A percentile compares a stretch with the other conserved stretches of the same genome.
Evolutionary conservation across 1,284 basidiomycete genomes (phyloP).

Genomic region (Heliocybe sulcata): DNA sequence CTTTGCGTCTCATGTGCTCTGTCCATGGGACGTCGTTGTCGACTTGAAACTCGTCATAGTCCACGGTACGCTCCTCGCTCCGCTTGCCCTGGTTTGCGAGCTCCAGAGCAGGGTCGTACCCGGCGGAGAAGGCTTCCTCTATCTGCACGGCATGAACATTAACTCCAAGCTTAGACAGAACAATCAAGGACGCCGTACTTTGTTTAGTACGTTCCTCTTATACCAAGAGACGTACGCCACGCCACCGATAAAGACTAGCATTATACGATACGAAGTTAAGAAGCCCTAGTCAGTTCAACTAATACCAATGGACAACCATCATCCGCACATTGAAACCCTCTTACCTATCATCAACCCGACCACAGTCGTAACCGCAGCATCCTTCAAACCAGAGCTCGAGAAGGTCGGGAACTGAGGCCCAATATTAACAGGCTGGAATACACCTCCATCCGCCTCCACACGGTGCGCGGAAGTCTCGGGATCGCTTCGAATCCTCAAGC

Average conservation of each 20-base stretch:
- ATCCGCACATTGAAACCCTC: too few relatives aligned
- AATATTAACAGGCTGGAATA: not conserved
- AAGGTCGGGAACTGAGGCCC: not conserved
- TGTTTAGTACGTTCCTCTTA: slow-evolving; percentile 71
- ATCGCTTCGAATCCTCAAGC: not conserved
- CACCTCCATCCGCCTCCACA: not conserved
- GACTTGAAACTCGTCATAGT: slow-evolving; percentile 30
- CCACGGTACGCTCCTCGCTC: slow-evolving; percentile 14
- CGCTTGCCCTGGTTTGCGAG: slow-evolving; percentile 42
- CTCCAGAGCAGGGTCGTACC: slow-evolving; percentile 77
- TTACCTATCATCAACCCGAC: slow-evolving; percentile 1
- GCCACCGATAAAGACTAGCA: slow-evolving; percentile 60
- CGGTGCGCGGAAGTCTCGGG: not conserved
- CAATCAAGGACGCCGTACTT: slow-evolving; percentile 38
- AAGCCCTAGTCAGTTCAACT: not conserved
- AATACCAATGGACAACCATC: too few relatives aligned
- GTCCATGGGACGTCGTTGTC: slow-evolving; percentile 37
- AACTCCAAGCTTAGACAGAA: too few relatives aligned
- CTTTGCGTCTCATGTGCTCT: slow-evolving; percentile 58
- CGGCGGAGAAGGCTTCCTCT: slow-evolving; percentile 54
- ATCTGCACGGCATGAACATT: too few relatives aligned
- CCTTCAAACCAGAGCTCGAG: slow-evolving; percentile 4
- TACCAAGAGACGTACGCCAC: slow-evolving; percentile 72
- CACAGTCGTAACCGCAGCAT: not conserved
- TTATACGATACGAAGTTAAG: not conserved